Evolutionary conservation across 179 eudicot genomes (phyloP), one percentile per base, ranked within the genome.

Genomic region (Silene noctiflora): DNA sequence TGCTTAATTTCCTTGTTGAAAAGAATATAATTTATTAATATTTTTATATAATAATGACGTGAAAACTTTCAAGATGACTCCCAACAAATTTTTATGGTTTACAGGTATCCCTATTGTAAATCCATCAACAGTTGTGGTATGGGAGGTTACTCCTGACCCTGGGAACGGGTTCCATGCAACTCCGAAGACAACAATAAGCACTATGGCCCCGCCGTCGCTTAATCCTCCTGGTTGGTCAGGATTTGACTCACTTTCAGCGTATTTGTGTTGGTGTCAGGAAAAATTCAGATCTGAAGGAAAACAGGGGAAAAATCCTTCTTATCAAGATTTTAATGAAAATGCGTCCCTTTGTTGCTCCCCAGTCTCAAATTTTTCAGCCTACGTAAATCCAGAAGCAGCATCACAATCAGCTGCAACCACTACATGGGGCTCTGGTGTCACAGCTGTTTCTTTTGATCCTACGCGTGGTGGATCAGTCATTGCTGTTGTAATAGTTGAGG

Each of bases 341-440:
- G 86, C 92, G 55, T 81, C 91, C 17, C 89, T 94, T 78, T 90
- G 92, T 86, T 94, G 97, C 83, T 94, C 97, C 22, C 98, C 98
- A 22, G 97, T 94, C 51, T 94, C 98, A 33, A 94, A 94, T 82
- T 94, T 94, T 81, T 94, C 98, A 74, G 98, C 98, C 24, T 94
- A 94, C 78, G 98, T 94, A 69, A 94, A 90, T 79, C 98, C 98
- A 4, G 98, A 94, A 80, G 93, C 97, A 39, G 97, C 98, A 64
- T 91, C 97, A 73, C 96, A 92, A 75, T 90, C 94, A 77, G 87
- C 94, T 76, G 94, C 97, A 48, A 92, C 96, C 73, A 94, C 98
- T 74, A 94, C 98, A n/a, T 94, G 98, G 98, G 98, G 98, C 71
- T 94, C 98, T 81, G 98, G 98, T 74, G 98, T 94, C 75, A 94